These are phyloP conservation scores for Aspergillus piperis DNA, from an alignment of 2,329 filamentous ascomycete genomes.

Conservation along the genomic window DNA sequence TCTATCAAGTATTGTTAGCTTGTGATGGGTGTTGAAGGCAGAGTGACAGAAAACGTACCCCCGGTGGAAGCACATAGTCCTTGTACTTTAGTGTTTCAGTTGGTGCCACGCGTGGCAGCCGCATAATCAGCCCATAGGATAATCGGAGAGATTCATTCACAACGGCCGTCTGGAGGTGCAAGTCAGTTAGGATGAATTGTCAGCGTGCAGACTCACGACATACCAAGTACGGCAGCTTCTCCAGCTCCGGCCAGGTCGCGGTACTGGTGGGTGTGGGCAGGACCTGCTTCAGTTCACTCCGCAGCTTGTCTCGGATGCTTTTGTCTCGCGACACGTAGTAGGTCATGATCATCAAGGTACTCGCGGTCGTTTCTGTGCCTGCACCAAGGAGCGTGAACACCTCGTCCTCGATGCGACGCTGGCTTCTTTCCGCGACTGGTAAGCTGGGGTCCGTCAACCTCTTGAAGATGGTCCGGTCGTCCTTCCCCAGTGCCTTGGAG, in stretches of 20 bases:
- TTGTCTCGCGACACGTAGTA: constrained; percentile 33
- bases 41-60: constrained; percentile 17
- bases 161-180: constrained; percentile 8
- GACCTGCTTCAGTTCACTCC: constrained; percentile 32
- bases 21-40: background rate
- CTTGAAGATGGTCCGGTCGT: constrained; percentile 29
- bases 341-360: constrained; percentile 31
- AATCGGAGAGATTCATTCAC: constrained; percentile 16
- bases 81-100: constrained; percentile 11
- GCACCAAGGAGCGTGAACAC: constrained; percentile 33
- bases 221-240: constrained; percentile 44
- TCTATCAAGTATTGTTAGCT: constrained; percentile 16
- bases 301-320: constrained; percentile 22
- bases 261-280: constrained; percentile 23
- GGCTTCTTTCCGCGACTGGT: constrained; percentile 39
- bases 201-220: constrained; percentile 1
- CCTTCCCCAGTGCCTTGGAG: constrained; percentile 12
- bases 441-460: constrained; percentile 37
- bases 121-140: constrained; percentile 1
- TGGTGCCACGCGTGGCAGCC: constrained; percentile 14
- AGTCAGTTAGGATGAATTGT: background rate
- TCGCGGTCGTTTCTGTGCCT: constrained; percentile 39
- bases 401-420: constrained; percentile 36
- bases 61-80: constrained; percentile 28
- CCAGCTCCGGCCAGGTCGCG: constrained; percentile 34